Percentiles rank a stretch among this genome's conserved stretches.
Conservation (phyloP, 176 grass and related monocot genomes). For the Tuctoria greenei region DNA sequence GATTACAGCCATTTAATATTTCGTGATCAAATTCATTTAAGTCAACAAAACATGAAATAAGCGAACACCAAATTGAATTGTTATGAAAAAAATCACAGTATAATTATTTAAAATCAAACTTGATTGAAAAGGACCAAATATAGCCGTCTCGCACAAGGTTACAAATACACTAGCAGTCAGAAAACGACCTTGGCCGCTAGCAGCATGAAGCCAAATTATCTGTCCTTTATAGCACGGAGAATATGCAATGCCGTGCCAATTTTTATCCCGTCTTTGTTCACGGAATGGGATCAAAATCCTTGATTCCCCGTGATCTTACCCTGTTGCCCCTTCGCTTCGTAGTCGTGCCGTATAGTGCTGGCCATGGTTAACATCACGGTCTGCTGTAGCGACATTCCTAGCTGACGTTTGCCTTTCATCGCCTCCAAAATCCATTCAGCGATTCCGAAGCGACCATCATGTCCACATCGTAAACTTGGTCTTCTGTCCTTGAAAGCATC, state of each 20-base stretch:
- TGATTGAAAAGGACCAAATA: too few species aligned
- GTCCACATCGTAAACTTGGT: conserved; percentile 4
- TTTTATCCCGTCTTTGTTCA: background rate
- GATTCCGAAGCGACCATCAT: conserved; percentile 1
- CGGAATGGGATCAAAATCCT: background rate
- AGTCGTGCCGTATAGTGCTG: background rate
- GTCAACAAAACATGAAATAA: too few species aligned
- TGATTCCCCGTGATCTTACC: background rate
- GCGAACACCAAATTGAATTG: too few species aligned
- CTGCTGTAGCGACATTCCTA: conserved; percentile 6
- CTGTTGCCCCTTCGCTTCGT: background rate
- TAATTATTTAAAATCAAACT: too few species aligned
- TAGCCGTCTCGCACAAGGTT: too few species aligned
- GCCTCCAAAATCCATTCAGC: background rate
- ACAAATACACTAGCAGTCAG: too few species aligned
- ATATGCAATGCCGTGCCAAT: background rate
- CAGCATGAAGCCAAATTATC: too few species aligned
- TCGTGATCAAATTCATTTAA: too few species aligned
- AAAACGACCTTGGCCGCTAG: too few species aligned
- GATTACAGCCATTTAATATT: too few species aligned
- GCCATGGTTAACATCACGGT: background rate
- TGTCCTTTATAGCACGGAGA: too few species aligned
- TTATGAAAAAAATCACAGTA: too few species aligned
- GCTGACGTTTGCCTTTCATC: background rate
- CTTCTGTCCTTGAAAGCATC: background rate